Evolutionary conservation across 202 grass and related monocot species (phyloP), one percentile per base, ranked within the genome.

Genomic region (Saccharum hybrid): DNA sequence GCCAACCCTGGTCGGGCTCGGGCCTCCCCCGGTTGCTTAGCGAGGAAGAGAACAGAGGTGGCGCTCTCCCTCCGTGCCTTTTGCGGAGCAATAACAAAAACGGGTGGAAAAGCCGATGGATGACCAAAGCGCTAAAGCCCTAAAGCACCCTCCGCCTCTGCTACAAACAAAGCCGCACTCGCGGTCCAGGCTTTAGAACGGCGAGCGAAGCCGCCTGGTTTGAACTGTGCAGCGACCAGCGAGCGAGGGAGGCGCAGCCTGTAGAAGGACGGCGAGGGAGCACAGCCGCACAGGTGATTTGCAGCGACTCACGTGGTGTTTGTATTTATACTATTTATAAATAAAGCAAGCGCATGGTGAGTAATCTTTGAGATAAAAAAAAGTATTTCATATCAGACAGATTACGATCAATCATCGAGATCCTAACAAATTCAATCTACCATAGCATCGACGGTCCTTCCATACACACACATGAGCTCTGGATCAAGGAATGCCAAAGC

Each of bases 81-180:
- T 80, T 6, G 46, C 45, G 38, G 37, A 70, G 66, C 66, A 71
- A 42, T 40, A 43, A 26, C 49, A 37, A 60, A 60, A 60, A 60
- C 82, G 48, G 74, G 63, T 71, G 78, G 72, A 64, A 88, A 83
- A 83, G 72, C 43, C 51, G 18, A n/a, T 57, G 54, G 49, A n/a
- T 5, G 18, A 36, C 48, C 62, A 88, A 84, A 79, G 82, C 87
- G 81, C 39, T 78, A 75, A 88, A 84, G 76, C 68, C 39, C 49
- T 46, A 46, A 46, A 46, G 48, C 51, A 0, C 4, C 18, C 51
- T 54, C 18, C 1, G 16, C 37, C 7, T 3, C 64, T 12, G 78
- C 79, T 1, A 49, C 43, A 65, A 62, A 66, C 41, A 81, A 81
- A 86, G 26, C 26, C 26, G n/a, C n/a, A n/a, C n/a, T n/a, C n/a